Base-by-base conservation (phyloP, 371 early-diverging fungal genomes). In the Zychaea mexicana region DNA sequence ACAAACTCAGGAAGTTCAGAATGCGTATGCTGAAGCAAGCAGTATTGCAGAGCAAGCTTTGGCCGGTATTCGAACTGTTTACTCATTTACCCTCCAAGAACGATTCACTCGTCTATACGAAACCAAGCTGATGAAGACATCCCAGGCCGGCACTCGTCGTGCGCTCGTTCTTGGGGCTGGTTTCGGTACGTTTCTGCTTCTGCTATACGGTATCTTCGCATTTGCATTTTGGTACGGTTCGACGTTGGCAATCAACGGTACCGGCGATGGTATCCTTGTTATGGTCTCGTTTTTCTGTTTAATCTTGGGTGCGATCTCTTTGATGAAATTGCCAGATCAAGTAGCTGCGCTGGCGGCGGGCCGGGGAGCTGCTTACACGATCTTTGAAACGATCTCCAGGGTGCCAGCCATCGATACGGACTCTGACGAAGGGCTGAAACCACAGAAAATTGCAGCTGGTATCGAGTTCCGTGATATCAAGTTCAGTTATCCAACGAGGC, bases 341-440 rank as follows among this genome's bases (percentile, higher is more conserved):
- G 61, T 90, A 22, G 59, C 85, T 5, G 73, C 82, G 13, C 72
- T 92, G 26, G 76, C 80, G 15, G 78, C 76, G 24, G 91, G 89
- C 19, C 81, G 81, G 33, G 90, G 86, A 27, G 87, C 90, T 6
- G 90, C 90, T 0, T 74, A 75, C 65, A 74, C 68, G n/a, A 84
- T 96, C 60, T 94, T 88, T 78, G 72, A 78, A 39, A 85, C 89
- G 1, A 92, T 96, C 54, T 94, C 91, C 64, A 86, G 93, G 27
- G 67, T 77, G 13, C 86, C 90, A 10, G 73, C 67, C 1, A 92
- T 94, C 63, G 88, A 94, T 65, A 62, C 84, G 7, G 77, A 68
- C 46, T 70, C 76, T 24, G 77, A 84, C 13, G 64, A 52, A 4
- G 96, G 95, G 27, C 12, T 57, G 6, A 70, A 38, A 74, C 84